phyloP scores from a whole-genome alignment of 495 filamentous ascomycete genomes.

The Glutinoglossum americanum region DNA sequence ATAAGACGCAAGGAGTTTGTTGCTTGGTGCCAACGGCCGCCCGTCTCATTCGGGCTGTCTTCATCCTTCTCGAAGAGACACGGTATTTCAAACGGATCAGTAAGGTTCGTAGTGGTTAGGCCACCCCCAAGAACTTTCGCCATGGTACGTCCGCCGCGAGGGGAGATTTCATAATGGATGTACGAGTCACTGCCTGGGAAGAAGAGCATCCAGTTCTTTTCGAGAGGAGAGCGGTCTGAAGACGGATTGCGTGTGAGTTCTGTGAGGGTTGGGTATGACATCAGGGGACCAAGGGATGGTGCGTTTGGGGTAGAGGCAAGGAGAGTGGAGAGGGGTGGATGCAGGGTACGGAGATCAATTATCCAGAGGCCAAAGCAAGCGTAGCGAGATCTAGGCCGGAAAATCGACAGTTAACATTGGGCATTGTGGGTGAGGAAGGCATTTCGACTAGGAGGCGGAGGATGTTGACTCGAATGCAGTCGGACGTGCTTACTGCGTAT shows the following conservation, averaged over 20 bases:
- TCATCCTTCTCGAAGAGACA: conserved; percentile 12
- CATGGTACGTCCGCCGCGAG: conserved; percentile 13
- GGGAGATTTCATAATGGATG: conserved; percentile 3
- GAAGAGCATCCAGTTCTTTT: conserved; percentile 24
- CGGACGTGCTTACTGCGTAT: conserved; percentile 15
- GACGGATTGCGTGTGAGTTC: conserved; percentile 21
- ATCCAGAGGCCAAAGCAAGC: conserved; percentile 23
- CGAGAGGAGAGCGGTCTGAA: conserved; percentile 13
- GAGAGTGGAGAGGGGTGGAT: conserved; percentile 13
- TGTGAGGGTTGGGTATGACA: conserved; percentile 18
- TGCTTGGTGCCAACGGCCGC: conserved; percentile 19
- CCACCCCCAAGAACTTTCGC: conserved; percentile 20
- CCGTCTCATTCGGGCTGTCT: conserved; percentile 4
- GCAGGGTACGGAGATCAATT: conserved; percentile 17
- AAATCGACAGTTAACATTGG: not conserved
- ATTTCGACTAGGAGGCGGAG: not conserved
- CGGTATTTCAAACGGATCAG: conserved; percentile 14
- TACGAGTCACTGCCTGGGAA: conserved; percentile 8
- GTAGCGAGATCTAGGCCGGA: conserved; percentile 16
- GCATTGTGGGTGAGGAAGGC: not conserved
- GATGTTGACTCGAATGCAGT: not conserved
- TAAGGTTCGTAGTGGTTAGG: conserved; percentile 19
- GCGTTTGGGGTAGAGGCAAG: conserved; percentile 15
- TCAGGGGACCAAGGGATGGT: conserved; percentile 17
- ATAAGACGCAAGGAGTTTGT: conserved; percentile 19